These are phyloP conservation scores for Solanum tarapatanum DNA, from an alignment of 257 asterid genomes.

Conservation along the genomic window DNA sequence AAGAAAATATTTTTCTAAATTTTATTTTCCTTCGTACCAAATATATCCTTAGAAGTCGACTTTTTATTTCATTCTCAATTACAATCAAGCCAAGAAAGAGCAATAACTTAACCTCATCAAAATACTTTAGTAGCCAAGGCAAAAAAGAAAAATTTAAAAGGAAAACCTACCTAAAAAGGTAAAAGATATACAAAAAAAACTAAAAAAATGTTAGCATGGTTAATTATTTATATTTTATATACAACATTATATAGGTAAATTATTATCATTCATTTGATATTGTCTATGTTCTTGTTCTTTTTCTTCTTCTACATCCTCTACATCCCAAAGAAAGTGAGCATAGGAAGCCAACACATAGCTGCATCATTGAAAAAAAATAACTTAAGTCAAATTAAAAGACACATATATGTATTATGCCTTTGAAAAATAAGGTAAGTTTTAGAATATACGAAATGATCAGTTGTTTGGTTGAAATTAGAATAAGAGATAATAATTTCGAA, in stretches of 20 bases:
- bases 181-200: not conserved
- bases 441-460: not conserved
- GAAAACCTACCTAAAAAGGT: not conserved
- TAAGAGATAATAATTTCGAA: not conserved
- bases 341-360: constrained; percentile 46
- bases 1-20: too few species aligned
- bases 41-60: not conserved
- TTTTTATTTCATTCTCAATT: not conserved
- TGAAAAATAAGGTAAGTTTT: too few species aligned
- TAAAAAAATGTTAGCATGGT: not conserved
- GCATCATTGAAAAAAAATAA: not conserved
- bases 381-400: not conserved
- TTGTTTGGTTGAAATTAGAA: not conserved
- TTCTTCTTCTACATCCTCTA: constrained; percentile 12
- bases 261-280: not conserved
- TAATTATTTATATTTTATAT: not conserved
- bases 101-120: not conserved
- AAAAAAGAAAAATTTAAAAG: not conserved
- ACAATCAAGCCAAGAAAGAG: not conserved
- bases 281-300: not conserved
- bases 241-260: not conserved
- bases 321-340: constrained; percentile 59
- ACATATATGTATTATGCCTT: not conserved
- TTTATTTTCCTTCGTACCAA: not conserved
- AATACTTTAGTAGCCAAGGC: not conserved